Conservation (phyloP, 1,284 basidiomycete genomes). For the Rugosomyces carneus region DNA sequence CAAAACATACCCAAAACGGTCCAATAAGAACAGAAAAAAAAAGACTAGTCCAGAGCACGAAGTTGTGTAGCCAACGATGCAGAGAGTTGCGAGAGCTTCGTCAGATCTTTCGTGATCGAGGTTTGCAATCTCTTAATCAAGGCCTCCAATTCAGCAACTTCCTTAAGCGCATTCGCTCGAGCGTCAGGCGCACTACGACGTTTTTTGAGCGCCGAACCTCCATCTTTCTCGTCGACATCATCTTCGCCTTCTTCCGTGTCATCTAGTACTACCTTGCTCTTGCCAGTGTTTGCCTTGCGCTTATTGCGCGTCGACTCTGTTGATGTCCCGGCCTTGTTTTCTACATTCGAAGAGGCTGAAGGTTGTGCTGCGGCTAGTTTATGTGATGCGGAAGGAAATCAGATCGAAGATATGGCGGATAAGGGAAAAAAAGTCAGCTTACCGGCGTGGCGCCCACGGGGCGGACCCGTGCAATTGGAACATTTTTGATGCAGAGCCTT, state of each 20-base stretch:
- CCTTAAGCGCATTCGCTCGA: constrained; percentile 14
- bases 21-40: no score
- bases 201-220: constrained; percentile 13
- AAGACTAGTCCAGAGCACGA: constrained; percentile 11
- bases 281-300: constrained; percentile 21
- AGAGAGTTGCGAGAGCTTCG: constrained; percentile 17
- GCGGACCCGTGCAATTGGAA: constrained; percentile 35
- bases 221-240: constrained; percentile 19
- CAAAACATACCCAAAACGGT: constrained; percentile 4
- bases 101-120: constrained; percentile 16
- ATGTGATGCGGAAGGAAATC: background rate
- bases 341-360: constrained; percentile 9
- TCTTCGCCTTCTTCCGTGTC: constrained; percentile 34
- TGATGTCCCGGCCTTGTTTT: constrained; percentile 14
- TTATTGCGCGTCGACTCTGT: constrained; percentile 19
- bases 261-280: constrained; percentile 35
- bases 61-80: constrained; percentile 13
- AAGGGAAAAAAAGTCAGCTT: constrained; percentile 12
- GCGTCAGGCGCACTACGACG: constrained; percentile 12
- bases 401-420: constrained; percentile 6
- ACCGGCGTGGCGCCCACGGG: constrained; percentile 32
- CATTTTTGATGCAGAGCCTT: constrained; percentile 38
- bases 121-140: constrained; percentile 18
- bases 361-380: constrained; percentile 1
- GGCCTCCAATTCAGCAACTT: constrained; percentile 17